Conservation (phyloP, 73 alveolate species). For the Blepharisma japonicum region DNA sequence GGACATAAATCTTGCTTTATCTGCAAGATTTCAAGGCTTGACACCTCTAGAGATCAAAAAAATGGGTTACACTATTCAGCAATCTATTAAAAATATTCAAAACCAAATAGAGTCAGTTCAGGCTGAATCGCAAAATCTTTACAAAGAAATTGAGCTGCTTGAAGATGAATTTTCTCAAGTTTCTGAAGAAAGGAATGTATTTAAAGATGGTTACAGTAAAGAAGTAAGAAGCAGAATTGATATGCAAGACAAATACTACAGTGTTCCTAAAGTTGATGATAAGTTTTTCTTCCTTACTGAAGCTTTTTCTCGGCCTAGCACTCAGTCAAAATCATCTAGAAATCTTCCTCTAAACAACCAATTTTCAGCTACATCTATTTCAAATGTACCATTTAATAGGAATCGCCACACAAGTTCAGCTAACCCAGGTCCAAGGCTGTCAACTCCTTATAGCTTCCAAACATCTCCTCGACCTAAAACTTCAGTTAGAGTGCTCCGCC, state of each 20-base stretch:
- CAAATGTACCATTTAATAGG: no score
- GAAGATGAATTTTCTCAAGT: not conserved
- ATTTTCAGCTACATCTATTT: no score
- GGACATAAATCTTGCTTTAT: not conserved
- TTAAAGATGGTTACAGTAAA: not conserved
- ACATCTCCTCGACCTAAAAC: no score
- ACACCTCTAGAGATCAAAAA: not conserved
- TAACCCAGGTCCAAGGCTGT: no score
- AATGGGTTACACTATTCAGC: not conserved
- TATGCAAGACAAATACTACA: not conserved
- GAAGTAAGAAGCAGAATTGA: conserved; percentile 12
- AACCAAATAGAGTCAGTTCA: not conserved
- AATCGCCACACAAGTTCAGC: no score
- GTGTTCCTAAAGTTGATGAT: not conserved
- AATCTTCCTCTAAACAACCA: no score
- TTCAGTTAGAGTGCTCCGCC: no score
- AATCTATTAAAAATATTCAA: not conserved
- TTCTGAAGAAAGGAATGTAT: not conserved
- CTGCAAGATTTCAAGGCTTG: not conserved
- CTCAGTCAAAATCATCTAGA: not conserved
- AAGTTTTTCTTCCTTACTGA: not conserved
- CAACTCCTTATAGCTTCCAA: no score
- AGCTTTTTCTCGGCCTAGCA: not conserved
- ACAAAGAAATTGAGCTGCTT: not conserved
- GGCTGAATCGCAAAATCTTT: not conserved